Conservation (phyloP, 495 filamentous ascomycete species). For the Ramalina intermedia region DNA sequence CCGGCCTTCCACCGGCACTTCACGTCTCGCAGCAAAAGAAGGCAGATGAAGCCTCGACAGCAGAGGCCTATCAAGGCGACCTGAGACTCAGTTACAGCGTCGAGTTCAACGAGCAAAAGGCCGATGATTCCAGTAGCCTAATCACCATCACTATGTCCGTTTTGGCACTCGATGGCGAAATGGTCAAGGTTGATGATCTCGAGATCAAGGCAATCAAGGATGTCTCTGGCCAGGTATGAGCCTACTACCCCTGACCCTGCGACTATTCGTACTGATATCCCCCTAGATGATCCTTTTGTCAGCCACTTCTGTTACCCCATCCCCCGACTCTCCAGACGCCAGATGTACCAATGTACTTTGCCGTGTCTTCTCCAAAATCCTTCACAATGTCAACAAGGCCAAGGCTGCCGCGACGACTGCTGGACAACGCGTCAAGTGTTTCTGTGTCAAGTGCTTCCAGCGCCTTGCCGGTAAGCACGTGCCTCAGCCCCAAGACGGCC, state of each 20-base stretch:
- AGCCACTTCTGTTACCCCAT: slow-evolving; percentile 4
- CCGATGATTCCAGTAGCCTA: slow-evolving; percentile 4
- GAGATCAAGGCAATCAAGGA: slow-evolving; percentile 29
- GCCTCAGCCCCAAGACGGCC: background rate
- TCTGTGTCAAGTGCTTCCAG: slow-evolving; percentile 15
- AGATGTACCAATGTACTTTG: slow-evolving; percentile 15
- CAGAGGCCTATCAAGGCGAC: slow-evolving; percentile 10
- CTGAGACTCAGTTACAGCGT: slow-evolving; percentile 16
- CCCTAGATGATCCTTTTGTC: slow-evolving; percentile 7
- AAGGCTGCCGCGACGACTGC: slow-evolving; percentile 10
- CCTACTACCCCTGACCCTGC: background rate
- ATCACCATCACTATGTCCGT: slow-evolving; percentile 16
- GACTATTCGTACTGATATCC: background rate
- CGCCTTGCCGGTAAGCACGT: slow-evolving; percentile 5
- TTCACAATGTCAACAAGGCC: slow-evolving; percentile 8
- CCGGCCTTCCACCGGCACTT: slow-evolving; percentile 13
- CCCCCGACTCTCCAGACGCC: slow-evolving; percentile 8
- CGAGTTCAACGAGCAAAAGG: slow-evolving; percentile 10
- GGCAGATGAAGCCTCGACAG: slow-evolving; percentile 5
- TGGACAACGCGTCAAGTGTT: slow-evolving; percentile 11
- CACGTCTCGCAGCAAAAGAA: slow-evolving; percentile 12
- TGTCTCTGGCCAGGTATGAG: slow-evolving; percentile 17
- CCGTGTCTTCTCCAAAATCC: slow-evolving; percentile 14
- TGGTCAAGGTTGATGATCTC: slow-evolving; percentile 34
- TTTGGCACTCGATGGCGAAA: slow-evolving; percentile 34